Evolutionary conservation across 129 eudicot genomes (phyloP), one percentile per base, ranked within the genome.

Genomic region (Saussurea involucrata): DNA sequence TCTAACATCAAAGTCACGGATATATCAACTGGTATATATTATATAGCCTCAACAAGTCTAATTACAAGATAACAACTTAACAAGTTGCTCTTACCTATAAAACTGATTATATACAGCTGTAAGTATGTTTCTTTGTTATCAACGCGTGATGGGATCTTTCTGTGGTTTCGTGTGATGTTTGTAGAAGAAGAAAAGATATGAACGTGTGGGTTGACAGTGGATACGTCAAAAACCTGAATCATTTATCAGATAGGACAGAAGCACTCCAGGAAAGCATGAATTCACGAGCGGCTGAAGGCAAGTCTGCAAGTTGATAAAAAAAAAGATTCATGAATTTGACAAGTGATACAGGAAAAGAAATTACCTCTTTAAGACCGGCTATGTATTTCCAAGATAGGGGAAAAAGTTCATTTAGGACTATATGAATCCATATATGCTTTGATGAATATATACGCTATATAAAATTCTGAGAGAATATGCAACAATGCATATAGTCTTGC

Each of bases 191-290:
- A 71, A 20, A 64, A 79, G 37, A 74, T 68, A 77, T 77, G 36
- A 73, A 67, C 55, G 6, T 13, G 64, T 66, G 22, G 74, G 53
- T 25, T 15, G 22, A 66, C 49, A 69, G 7, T 28, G 34, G 76
- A 20, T 8, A 42, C 46, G 75, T 68, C 80, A 83, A 72, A 71
- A 82, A 67, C 79, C 75, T 33, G 75, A 40, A 69, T 75, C 79
- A 87, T 86, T 86, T 89, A 76, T 95, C 92, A 32, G 89, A 83
- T 61, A 95, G 81, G 37, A 91, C 89, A 3, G 96, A 89, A 58
- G 86, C 85, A 80, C 92, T 95, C 99, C 99, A 95, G 3, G 99
- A 92, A 79, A 95, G 97, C 86, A 95, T 81, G 74, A 87, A 80
- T 77, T 95, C 98, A 9, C 98, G 88, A 18, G 90, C 98, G 68